Percentiles rank a stretch among this genome's conserved stretches.
Evolutionary conservation across 331 rosid species (phyloP).

Genomic region (Acacia pycnantha): DNA sequence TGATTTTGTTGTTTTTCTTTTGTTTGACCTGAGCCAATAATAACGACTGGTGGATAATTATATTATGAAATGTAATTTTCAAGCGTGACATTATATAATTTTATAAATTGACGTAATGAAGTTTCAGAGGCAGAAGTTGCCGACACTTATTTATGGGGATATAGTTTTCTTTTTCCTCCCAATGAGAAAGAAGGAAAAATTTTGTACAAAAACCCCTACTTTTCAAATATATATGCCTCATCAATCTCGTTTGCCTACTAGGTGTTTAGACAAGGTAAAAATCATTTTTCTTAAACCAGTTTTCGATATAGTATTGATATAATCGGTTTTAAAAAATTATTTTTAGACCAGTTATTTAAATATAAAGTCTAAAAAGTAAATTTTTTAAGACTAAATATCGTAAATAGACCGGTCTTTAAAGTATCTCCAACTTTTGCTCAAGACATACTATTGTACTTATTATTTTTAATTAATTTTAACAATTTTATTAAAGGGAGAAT

Average conservation of each 20-base stretch:
- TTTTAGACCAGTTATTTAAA: too few relatives aligned
- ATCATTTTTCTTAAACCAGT: too few relatives aligned
- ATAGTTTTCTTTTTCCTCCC: neutral
- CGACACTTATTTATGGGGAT: constrained; percentile 7
- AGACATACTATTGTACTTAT: too few relatives aligned
- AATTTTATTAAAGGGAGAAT: too few relatives aligned
- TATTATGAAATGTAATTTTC: neutral
- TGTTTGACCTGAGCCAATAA: neutral
- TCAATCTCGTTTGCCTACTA: constrained; percentile 28
- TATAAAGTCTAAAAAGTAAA: too few relatives aligned
- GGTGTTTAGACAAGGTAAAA: too few relatives aligned
- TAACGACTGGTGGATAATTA: neutral
- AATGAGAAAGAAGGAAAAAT: neutral
- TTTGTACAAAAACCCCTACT: constrained; percentile 20
- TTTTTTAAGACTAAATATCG: too few relatives aligned
- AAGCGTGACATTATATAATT: neutral
- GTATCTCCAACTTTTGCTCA: too few relatives aligned
- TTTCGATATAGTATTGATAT: too few relatives aligned
- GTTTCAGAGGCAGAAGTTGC: constrained; percentile 16
- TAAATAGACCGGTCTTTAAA: too few relatives aligned
- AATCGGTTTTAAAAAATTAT: too few relatives aligned
- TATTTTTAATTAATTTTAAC: too few relatives aligned
- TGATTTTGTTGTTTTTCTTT: neutral
- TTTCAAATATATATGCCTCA: constrained; percentile 31
- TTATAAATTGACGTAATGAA: neutral